Percentiles rank a stretch among this genome's conserved stretches.
phyloP scores from a whole-genome alignment of 176 grass and related monocot genomes.

The Ensete ventricosum region DNA sequence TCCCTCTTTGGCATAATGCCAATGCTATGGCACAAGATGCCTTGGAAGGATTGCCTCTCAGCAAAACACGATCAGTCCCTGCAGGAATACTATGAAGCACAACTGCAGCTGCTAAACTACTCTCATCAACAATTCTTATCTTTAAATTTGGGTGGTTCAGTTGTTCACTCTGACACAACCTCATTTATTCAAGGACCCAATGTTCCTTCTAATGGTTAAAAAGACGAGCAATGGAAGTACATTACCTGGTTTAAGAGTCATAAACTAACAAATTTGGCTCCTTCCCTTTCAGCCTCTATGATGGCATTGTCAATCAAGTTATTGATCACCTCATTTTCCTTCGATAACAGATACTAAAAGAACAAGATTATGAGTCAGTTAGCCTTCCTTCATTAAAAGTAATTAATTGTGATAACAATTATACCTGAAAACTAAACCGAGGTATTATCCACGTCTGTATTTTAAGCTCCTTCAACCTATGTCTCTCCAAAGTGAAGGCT shows the following conservation, averaged over 20 bases:
- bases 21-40: conserved; percentile 33
- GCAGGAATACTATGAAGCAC: conserved; percentile 43
- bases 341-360: too few species aligned
- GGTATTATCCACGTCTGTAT: conserved; percentile 85
- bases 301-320: too few species aligned
- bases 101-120: conserved; percentile 53
- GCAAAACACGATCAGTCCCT: conserved; percentile 44
- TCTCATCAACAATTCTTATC: conserved; percentile 62
- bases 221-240: too few species aligned
- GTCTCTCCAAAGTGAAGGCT: conserved; percentile 59
- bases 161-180: conserved; percentile 3
- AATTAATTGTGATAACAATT: too few species aligned
- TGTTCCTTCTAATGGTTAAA: too few species aligned
- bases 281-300: too few species aligned
- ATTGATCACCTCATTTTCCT: too few species aligned
- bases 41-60: conserved; percentile 54
- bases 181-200: too few species aligned
- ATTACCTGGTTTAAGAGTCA: too few species aligned
- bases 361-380: too few species aligned
- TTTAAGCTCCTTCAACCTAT: conserved; percentile 46
- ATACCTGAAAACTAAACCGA: conserved; percentile 83
- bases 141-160: conserved; percentile 57
- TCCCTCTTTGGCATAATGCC: conserved; percentile 59
- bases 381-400: too few species aligned
- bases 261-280: too few species aligned